These are phyloP conservation scores for Endocalyx cinctus DNA, from an alignment of 2,329 filamentous ascomycete genomes.

Conservation along the genomic window DNA sequence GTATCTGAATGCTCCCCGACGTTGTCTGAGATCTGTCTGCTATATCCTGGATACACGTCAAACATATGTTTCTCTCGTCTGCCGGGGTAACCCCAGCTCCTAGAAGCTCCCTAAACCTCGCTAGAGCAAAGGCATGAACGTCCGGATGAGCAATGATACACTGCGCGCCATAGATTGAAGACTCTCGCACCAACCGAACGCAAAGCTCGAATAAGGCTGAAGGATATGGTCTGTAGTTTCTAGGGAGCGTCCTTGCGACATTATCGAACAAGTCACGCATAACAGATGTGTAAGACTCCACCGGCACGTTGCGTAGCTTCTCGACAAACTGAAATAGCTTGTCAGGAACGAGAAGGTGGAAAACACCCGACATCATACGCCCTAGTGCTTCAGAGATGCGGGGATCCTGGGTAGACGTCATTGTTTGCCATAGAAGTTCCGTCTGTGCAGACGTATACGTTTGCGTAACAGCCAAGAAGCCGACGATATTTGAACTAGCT, in stretches of 20 bases:
- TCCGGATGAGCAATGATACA: conserved; percentile 54
- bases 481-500: conserved; percentile 77
- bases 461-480: conserved; percentile 76
- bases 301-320: conserved; percentile 63
- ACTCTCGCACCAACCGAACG: conserved; percentile 67
- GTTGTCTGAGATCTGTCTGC: conserved; percentile 57
- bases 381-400: conserved; percentile 78
- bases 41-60: conserved; percentile 65
- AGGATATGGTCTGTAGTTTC: too few species aligned
- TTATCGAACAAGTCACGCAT: conserved; percentile 59
- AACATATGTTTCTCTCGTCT: conserved; percentile 59
- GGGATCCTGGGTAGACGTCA: conserved; percentile 76
- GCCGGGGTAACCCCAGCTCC: conserved; percentile 46
- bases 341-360: conserved; percentile 42
- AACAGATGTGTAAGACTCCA: conserved; percentile 56
- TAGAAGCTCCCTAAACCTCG: conserved; percentile 59
- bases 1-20: conserved; percentile 68
- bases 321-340: conserved; percentile 62
- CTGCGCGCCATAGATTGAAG: conserved; percentile 52
- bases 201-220: too few species aligned
- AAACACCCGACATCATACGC: conserved; percentile 52
- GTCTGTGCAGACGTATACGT: conserved; percentile 69
- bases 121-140: conserved; percentile 59
- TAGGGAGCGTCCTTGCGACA: too few species aligned
- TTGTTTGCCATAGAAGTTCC: conserved; percentile 78